Evolutionary conservation across 345 rosid species (phyloP).

Genomic region (Punica granatum): DNA sequence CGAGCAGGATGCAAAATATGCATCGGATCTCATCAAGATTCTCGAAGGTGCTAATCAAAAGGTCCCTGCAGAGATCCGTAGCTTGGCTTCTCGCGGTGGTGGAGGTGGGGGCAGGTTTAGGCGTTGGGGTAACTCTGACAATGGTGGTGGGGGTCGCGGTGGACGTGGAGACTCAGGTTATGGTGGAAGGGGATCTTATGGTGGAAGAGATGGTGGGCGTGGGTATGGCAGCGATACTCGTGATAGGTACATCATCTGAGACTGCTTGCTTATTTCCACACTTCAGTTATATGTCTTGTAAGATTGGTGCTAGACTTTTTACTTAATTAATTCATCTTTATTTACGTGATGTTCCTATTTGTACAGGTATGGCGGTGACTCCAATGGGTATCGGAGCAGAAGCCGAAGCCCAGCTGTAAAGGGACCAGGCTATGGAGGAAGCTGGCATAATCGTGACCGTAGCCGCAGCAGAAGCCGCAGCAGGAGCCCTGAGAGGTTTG

Average conservation of each 20-base stretch:
- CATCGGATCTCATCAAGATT: conserved; percentile 76
- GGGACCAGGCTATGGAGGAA: conserved; percentile 33
- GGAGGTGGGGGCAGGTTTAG: conserved; percentile 52
- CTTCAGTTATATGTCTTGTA: background rate
- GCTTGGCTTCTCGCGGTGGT: conserved; percentile 79
- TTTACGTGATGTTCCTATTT: background rate
- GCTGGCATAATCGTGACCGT: conserved; percentile 18
- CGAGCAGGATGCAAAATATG: conserved; percentile 88
- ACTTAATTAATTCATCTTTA: background rate
- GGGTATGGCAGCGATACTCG: background rate
- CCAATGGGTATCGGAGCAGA: conserved; percentile 21
- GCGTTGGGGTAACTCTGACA: conserved; percentile 70
- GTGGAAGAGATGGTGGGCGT: conserved; percentile 2
- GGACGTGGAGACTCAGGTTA: conserved; percentile 38
- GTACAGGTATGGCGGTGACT: conserved; percentile 5
- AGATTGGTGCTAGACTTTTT: background rate
- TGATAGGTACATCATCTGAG: background rate
- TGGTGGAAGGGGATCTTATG: conserved; percentile 32
- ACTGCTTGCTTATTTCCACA: background rate
- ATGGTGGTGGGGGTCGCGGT: conserved; percentile 50
- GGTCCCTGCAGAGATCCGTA: conserved; percentile 82
- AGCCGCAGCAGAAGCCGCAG: conserved; percentile 25
- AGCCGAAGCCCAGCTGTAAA: conserved; percentile 18
- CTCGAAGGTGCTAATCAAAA: conserved; percentile 88
- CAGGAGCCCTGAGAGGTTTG: conserved; percentile 54